phyloP scores from a whole-genome alignment of 345 rosid genomes.

The Erodium maritimum region DNA sequence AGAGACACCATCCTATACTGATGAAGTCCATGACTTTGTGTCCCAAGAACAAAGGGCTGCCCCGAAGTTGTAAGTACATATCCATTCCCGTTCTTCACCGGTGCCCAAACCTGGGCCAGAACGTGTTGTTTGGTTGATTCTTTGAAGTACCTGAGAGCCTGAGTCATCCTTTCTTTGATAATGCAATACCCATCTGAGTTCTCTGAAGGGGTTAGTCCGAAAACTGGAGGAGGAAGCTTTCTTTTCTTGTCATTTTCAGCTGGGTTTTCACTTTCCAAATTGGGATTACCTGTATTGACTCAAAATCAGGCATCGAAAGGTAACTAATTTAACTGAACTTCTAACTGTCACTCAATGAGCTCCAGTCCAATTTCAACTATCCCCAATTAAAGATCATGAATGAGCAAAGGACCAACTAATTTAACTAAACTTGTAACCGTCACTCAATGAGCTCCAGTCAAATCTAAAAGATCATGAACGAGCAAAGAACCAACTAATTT shows the following conservation, averaged over 20 bases:
- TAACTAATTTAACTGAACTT: neutral
- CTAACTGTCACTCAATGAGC: neutral
- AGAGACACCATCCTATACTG: slow-evolving; percentile 83
- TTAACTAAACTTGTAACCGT: neutral
- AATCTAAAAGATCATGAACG: neutral
- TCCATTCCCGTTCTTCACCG: slow-evolving; percentile 46
- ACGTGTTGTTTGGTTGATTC: slow-evolving; percentile 76
- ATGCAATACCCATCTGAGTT: slow-evolving; percentile 49
- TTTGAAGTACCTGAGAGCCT: slow-evolving; percentile 65
- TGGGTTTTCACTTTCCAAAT: slow-evolving; percentile 22
- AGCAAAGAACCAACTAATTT: neutral
- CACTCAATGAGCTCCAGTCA: neutral
- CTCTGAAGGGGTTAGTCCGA: slow-evolving; percentile 38
- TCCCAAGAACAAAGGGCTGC: slow-evolving; percentile 82
- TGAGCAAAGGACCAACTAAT: neutral
- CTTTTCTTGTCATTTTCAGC: slow-evolving; percentile 27
- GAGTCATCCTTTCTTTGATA: slow-evolving; percentile 85
- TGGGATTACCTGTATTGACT: slow-evolving; percentile 34
- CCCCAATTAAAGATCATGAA: neutral
- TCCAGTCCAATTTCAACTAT: neutral
- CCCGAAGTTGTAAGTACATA: slow-evolving; percentile 70
- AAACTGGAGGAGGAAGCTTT: slow-evolving; percentile 37
- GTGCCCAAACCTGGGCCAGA: slow-evolving; percentile 93
- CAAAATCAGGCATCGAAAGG: neutral
- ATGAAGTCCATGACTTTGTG: slow-evolving; percentile 59